Evolutionary conservation across 257 asterid species (phyloP).

Genomic region (Plectranthus barbatus): DNA sequence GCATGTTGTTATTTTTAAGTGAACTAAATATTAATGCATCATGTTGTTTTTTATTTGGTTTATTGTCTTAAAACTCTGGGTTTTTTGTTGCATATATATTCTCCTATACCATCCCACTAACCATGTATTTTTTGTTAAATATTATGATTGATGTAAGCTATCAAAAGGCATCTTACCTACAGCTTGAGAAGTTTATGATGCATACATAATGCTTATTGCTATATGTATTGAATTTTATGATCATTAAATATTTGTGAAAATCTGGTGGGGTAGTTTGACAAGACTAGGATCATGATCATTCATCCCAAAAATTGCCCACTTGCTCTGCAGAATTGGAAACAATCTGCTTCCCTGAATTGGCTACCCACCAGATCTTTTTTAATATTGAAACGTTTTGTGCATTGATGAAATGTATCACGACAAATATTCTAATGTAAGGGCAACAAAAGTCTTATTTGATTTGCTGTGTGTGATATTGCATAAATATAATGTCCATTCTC

Average conservation of each 20-base stretch:
- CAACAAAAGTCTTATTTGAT: no score
- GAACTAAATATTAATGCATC: not conserved
- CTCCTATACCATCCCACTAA: slow-evolving; percentile 3
- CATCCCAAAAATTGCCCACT: not conserved
- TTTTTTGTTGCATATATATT: not conserved
- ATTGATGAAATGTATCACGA: no score
- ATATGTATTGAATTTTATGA: not conserved
- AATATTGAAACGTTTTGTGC: no score
- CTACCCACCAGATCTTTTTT: no score
- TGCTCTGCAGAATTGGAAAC: not conserved
- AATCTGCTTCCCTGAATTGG: not conserved
- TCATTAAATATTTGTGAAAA: not conserved
- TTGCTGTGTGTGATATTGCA: slow-evolving; percentile 34
- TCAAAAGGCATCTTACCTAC: slow-evolving; percentile 78
- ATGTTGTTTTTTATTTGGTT: no score
- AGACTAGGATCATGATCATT: not conserved
- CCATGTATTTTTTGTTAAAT: slow-evolving; percentile 18
- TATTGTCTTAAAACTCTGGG: not conserved
- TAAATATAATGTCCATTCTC: slow-evolving; percentile 76
- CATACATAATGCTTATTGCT: slow-evolving; percentile 15
- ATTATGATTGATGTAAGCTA: slow-evolving; percentile 99
- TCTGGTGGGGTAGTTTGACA: not conserved
- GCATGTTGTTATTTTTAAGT: not conserved
- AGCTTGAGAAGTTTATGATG: slow-evolving; percentile 79
- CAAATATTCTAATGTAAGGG: no score